Conservation (phyloP, 805 yeast genomes). For the Saccharomycopsis sp. region DNA sequence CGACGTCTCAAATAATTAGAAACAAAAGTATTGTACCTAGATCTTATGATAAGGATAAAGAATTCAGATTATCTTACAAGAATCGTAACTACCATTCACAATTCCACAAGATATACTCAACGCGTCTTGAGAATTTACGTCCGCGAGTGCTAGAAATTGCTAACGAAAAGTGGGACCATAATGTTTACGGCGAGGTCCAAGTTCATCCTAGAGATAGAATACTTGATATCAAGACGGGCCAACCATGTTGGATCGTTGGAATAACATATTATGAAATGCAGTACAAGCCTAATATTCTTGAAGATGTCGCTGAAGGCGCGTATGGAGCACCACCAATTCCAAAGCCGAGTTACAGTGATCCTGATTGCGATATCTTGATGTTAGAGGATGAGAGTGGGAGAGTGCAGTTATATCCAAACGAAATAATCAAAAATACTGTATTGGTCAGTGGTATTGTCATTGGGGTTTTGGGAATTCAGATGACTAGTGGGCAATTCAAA, state of each 20-base stretch:
- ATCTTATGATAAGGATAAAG: constrained; percentile 20
- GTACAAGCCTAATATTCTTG: constrained; percentile 76
- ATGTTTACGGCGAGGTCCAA: constrained; percentile 31
- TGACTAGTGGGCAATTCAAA: constrained; percentile 75
- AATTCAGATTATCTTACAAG: constrained; percentile 26
- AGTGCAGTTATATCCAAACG: constrained; percentile 60
- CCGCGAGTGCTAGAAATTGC: constrained; percentile 42
- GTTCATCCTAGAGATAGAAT: constrained; percentile 40
- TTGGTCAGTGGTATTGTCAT: constrained; percentile 87
- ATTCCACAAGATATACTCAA: constrained; percentile 49
- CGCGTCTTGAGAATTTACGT: constrained; percentile 43
- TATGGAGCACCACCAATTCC: constrained; percentile 34
- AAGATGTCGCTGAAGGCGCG: constrained; percentile 60
- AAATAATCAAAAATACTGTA: constrained; percentile 43
- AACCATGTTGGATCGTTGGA: constrained; percentile 78
- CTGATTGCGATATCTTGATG: constrained; percentile 52
- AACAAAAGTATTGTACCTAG: constrained; percentile 8
- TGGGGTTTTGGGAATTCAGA: constrained; percentile 81
- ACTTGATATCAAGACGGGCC: constrained; percentile 55
- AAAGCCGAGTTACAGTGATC: constrained; percentile 45
- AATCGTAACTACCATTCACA: constrained; percentile 46
- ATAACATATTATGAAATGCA: constrained; percentile 80
- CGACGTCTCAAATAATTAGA: neutral
- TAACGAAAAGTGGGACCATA: constrained; percentile 50
- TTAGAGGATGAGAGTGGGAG: constrained; percentile 93